phyloP scores from a whole-genome alignment of 2,329 filamentous ascomycete genomes.

The Aspergillus costaricaensis region DNA sequence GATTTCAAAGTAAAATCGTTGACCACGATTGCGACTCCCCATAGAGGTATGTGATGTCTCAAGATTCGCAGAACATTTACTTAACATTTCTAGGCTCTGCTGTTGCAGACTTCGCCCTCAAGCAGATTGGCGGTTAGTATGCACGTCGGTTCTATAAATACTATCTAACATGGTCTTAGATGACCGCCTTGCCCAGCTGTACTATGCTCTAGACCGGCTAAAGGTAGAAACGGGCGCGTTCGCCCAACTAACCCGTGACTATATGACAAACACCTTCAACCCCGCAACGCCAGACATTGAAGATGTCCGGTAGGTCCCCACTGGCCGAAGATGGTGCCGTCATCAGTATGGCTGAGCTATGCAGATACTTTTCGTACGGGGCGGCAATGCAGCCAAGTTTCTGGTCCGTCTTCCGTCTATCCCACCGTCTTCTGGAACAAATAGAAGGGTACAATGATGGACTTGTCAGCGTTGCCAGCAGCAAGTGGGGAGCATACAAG shows the following conservation, averaged over 20 bases:
- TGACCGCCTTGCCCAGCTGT: conserved; percentile 56
- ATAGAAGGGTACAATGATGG: conserved; percentile 64
- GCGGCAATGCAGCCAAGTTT: conserved; percentile 58
- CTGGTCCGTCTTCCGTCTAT: conserved; percentile 60
- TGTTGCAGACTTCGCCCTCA: conserved; percentile 63
- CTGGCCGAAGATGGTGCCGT: not conserved
- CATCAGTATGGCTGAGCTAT: conserved; percentile 13
- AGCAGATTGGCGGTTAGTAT: conserved; percentile 56
- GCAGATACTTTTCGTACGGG: conserved; percentile 64
- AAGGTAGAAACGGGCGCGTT: conserved; percentile 62
- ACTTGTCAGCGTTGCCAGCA: conserved; percentile 61
- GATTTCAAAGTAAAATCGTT: conserved; percentile 75
- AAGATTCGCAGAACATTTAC: not conserved
- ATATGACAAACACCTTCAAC: conserved; percentile 62
- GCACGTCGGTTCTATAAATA: not conserved
- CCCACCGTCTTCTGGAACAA: conserved; percentile 55
- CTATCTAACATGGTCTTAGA: conserved; percentile 26
- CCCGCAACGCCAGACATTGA: conserved; percentile 58
- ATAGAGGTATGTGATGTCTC: conserved; percentile 47
- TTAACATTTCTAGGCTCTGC: conserved; percentile 50
- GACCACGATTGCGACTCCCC: conserved; percentile 64
- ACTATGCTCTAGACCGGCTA: conserved; percentile 57
- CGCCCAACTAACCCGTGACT: conserved; percentile 60
- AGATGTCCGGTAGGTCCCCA: conserved; percentile 47
- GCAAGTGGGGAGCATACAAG: conserved; percentile 63